Conservation (phyloP, 768 basidiomycete genomes). For the Collybia sp. region DNA sequence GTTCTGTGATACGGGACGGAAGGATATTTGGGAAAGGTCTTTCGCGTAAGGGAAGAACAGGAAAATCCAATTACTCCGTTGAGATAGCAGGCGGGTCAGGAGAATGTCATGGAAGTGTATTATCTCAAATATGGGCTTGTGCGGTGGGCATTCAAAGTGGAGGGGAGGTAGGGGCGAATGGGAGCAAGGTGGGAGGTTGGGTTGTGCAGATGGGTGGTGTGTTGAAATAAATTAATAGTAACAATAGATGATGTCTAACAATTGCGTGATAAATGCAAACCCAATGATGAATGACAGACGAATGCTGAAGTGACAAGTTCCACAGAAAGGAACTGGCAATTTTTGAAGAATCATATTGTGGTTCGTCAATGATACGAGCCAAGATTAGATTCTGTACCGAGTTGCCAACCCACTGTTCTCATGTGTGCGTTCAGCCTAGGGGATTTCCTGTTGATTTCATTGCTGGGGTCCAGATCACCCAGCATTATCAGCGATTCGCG, state of each 20-base stretch:
- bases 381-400: too few relatives aligned
- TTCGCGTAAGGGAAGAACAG: not conserved
- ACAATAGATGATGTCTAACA: conserved; percentile 22
- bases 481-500: too few relatives aligned
- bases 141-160: not conserved
- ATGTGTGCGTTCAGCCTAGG: too few relatives aligned
- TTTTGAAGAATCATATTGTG: conserved; percentile 7
- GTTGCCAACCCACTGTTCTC: too few relatives aligned
- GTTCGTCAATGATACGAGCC: too few relatives aligned
- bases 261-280: conserved; percentile 18
- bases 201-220: not conserved
- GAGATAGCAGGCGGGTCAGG: not conserved
- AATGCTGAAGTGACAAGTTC: conserved; percentile 5
- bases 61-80: conserved; percentile 10
- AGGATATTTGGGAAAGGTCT: not conserved
- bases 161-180: not conserved
- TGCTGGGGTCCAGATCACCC: too few relatives aligned
- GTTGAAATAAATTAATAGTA: conserved; percentile 4
- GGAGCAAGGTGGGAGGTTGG: not conserved
- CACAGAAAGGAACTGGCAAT: conserved; percentile 5
- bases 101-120: conserved; percentile 1
- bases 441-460: too few relatives aligned
- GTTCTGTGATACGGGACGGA: too few relatives aligned
- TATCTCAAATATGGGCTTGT: not conserved
- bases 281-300: conserved; percentile 6